A percentile compares a stretch with the other conserved stretches of the same genome.
Conservation (phyloP, 2,329 filamentous ascomycete species). For the Colletotrichum sp. region DNA sequence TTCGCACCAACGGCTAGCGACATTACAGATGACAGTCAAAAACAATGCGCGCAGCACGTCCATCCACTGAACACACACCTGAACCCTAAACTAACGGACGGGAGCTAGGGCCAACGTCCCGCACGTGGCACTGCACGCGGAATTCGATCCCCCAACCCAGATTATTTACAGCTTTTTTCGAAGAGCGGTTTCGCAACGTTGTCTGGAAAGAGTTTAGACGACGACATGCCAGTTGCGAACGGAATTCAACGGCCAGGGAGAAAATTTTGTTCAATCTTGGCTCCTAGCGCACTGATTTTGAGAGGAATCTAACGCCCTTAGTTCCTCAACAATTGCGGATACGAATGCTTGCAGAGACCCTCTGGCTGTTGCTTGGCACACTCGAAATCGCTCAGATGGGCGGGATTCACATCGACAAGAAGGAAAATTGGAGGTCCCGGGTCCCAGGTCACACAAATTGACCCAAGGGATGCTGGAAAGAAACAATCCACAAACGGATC, state of each 20-base stretch:
- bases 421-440: background rate
- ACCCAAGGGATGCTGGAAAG: background rate
- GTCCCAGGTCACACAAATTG: background rate
- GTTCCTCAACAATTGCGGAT: conserved; percentile 7
- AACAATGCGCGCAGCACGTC: background rate
- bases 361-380: background rate
- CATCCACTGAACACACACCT: conserved; percentile 1
- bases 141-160: background rate
- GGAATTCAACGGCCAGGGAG: background rate
- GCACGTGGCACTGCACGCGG: background rate
- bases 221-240: background rate
- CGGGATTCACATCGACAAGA: background rate
- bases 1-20: no score
- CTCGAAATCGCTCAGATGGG: background rate
- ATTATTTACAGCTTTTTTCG: background rate
- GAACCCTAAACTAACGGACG: background rate
- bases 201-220: background rate
- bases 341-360: background rate
- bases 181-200: background rate
- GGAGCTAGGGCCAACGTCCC: background rate
- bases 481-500: background rate
- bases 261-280: background rate
- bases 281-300: background rate
- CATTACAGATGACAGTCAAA: background rate
- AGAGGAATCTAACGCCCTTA: background rate